Conservation (phyloP, 73 alveolate genomes). For the Paramecium pentaurelia region DNA sequence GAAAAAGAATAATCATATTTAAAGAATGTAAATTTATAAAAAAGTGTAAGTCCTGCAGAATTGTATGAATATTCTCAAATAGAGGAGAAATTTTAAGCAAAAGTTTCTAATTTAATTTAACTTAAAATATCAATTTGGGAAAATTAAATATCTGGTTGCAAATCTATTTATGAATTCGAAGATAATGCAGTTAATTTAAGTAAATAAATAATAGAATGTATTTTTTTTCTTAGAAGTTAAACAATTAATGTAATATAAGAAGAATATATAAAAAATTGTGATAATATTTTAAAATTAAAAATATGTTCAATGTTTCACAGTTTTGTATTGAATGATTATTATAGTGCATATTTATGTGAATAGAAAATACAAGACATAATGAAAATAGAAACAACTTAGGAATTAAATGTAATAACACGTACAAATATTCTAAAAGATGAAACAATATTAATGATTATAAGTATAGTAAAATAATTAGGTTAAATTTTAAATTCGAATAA, state of each 20-base stretch:
- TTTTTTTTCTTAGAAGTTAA: not conserved
- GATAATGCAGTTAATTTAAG: not conserved
- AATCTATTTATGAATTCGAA: not conserved
- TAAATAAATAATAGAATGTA: not conserved
- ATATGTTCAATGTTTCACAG: not conserved
- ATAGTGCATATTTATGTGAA: not conserved
- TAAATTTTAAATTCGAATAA: not conserved
- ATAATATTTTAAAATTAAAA: not conserved
- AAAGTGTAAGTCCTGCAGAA: not conserved
- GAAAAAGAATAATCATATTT: not conserved
- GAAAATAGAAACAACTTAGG: not conserved
- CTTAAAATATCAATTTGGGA: not conserved
- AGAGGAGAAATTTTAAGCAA: not conserved
- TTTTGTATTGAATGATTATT: conserved; percentile 17
- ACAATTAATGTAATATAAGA: not conserved
- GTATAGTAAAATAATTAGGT: not conserved
- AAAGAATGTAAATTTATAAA: not conserved
- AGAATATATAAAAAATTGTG: not conserved
- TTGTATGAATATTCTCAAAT: not conserved
- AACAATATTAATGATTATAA: not conserved
- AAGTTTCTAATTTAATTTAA: not conserved
- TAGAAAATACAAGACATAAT: not conserved
- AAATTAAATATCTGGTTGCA: not conserved
- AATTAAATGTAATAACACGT: not conserved
- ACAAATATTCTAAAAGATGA: not conserved